Evolutionary conservation across 768 basidiomycete genomes (phyloP), one percentile per base, ranked within the genome.

Genomic region (Mycena rosella): DNA sequence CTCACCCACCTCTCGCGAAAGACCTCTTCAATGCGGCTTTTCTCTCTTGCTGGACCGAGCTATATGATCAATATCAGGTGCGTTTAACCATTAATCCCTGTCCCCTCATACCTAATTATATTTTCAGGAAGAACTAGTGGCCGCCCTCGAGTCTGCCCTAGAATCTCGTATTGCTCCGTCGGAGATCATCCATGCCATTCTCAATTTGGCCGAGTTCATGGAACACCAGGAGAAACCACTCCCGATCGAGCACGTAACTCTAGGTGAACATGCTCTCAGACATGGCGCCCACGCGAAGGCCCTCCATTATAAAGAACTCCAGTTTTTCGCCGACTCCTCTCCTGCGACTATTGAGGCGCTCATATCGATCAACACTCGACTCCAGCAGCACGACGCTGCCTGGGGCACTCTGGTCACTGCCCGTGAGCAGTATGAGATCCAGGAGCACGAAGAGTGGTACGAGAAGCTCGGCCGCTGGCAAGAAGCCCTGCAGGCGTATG

Each of bases 11-110:
- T 1, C 85, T 99, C 55, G 96, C 96, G 0, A 92, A 93, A 74
- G 97, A 99, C 74, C 82, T 99, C 14, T 99, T 98, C 85, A 99
- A 99, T 77, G 96, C 96, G 5, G 98, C 98, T 0, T 99, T 99
- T 80, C 87, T 99, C 20, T 98, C 96, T 6, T 99, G 98, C 70
- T 99, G 98, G 97, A 87, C 89, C 0, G 96, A 98, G 73, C 82
- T 99, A 9, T 99, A 96, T 74, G 96, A 98, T 58, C 92, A 95
- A 75, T 99, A 98, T 79, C 96, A 98, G 87, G 96, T 95, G 73
- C 36, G 63, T 57, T 60, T 44, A 42, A 11, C 60, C 44, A 42
- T 11, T 55, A 26, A 7, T 30, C 40, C 27, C 49, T 40, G 1
- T 3, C n/a, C n/a, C 17, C 9, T 49, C 67, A 72, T 45, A 74